Evolutionary conservation across 176 grass and related monocot genomes (phyloP).

Genomic region (Triticum aestivum): DNA sequence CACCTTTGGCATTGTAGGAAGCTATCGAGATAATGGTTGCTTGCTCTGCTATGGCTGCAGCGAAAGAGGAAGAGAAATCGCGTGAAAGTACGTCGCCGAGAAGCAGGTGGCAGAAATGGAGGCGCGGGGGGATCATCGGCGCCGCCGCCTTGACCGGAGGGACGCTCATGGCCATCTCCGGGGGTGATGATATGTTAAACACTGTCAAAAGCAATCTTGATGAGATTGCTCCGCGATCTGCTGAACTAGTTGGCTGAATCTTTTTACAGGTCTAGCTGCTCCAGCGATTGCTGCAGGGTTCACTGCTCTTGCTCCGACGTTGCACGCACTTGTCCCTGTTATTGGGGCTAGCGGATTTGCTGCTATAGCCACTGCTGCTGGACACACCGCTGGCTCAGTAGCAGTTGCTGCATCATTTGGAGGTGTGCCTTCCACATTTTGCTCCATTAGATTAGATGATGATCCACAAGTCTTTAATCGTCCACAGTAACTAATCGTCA

Average conservation of each 20-base stretch:
- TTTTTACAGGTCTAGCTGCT: conserved; percentile 86
- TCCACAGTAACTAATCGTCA: conserved; percentile 16
- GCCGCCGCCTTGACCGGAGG: conserved; percentile 96
- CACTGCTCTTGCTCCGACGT: conserved; percentile 74
- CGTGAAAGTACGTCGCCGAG: conserved; percentile 46
- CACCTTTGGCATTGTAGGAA: conserved; percentile 67
- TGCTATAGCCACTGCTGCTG: conserved; percentile 89
- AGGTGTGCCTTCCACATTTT: conserved; percentile 38
- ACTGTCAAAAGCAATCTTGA: background rate
- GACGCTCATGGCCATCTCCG: conserved; percentile 86
- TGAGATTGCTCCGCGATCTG: background rate
- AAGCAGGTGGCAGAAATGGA: conserved; percentile 81
- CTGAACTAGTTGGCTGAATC: background rate
- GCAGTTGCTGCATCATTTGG: conserved; percentile 98
- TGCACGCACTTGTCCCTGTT: conserved; percentile 76
- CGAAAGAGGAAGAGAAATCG: conserved; percentile 62
- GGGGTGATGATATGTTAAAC: conserved; percentile 50
- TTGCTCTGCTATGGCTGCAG: conserved; percentile 99
- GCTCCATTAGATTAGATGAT: background rate
- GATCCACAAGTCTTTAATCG: background rate
- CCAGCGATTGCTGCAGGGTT: conserved; percentile 97
- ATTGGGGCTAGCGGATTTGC: conserved; percentile 95
- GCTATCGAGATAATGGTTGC: conserved; percentile 97
- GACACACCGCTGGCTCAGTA: conserved; percentile 81
- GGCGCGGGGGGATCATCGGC: conserved; percentile 84